phyloP scores from a whole-genome alignment of 139 green algal species.

The Nannochloris sp. region DNA sequence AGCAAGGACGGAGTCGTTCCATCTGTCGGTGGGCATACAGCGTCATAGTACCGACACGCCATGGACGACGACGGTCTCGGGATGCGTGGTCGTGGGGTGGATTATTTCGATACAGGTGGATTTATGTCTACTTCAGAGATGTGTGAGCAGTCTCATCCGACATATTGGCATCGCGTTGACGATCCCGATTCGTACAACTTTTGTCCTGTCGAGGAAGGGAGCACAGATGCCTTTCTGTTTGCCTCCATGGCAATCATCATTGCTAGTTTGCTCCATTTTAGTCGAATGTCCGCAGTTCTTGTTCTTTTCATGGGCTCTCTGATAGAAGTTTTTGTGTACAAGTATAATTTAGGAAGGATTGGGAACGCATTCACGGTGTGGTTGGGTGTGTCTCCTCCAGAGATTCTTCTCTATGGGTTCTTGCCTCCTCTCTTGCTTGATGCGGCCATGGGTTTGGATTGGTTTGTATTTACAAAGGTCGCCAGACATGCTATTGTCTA shows the following conservation, averaged over 20 bases:
- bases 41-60: too few species aligned
- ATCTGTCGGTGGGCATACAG: too few species aligned
- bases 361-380: constrained; percentile 70
- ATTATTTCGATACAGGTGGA: not conserved
- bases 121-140: not conserved
- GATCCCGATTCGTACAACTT: not conserved
- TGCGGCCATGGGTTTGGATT: constrained; percentile 60
- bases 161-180: not conserved
- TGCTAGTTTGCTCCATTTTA: not conserved
- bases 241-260: not conserved
- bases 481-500: constrained; percentile 45
- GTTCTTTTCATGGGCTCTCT: constrained; percentile 23
- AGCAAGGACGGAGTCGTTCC: too few species aligned
- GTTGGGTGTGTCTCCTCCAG: constrained; percentile 40
- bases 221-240: constrained; percentile 1
- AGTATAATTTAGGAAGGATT: constrained; percentile 51
- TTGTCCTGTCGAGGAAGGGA: not conserved
- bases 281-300: not conserved
- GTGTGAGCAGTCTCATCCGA: not conserved
- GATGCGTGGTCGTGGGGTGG: too few species aligned
- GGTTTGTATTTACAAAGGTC: constrained; percentile 65
- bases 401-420: constrained; percentile 82
- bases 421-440: constrained; percentile 58
- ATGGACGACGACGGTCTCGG: too few species aligned
- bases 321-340: constrained; percentile 37